Evolutionary conservation across 2,329 filamentous ascomycete genomes (phyloP).

Genomic region (Thelonectria rubi): DNA sequence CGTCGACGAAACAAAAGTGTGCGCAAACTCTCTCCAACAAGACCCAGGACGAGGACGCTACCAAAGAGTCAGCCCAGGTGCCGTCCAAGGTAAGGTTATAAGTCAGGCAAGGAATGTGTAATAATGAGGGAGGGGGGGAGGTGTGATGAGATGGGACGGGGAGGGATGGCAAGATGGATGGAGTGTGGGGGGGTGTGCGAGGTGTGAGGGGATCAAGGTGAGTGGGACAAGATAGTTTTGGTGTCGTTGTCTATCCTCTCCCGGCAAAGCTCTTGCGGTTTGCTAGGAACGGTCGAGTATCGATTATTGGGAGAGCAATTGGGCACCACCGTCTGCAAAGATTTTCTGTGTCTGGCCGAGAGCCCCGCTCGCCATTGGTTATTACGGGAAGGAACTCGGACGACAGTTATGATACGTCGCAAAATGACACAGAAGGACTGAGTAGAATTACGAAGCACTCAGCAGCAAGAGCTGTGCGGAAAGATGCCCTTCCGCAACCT

Average conservation of each 20-base stretch:
- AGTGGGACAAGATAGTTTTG: constrained; percentile 14
- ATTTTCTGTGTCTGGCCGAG: neutral
- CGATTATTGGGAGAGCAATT: neutral
- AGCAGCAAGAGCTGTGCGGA: too few species aligned
- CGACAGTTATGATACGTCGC: constrained; percentile 6
- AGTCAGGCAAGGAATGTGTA: constrained; percentile 34
- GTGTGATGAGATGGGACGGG: constrained; percentile 9
- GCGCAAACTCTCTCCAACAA: constrained; percentile 28
- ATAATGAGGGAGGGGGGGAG: constrained; percentile 23
- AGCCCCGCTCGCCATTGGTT: neutral
- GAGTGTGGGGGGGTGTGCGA: constrained; percentile 8
- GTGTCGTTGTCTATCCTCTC: constrained; percentile 10
- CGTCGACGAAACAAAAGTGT: constrained; percentile 20
- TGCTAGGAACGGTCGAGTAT: neutral
- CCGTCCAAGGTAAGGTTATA: constrained; percentile 39
- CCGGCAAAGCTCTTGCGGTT: neutral
- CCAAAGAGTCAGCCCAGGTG: constrained; percentile 35
- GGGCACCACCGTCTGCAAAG: neutral
- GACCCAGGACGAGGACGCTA: constrained; percentile 18
- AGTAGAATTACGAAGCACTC: too few species aligned
- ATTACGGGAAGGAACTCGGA: neutral
- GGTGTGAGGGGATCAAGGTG: constrained; percentile 13
- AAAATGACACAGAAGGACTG: neutral
- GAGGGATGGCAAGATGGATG: neutral
- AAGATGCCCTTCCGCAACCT: neutral